Base-by-base conservation (phyloP, 805 yeast genomes). In the Schwanniomyces occidentalis region DNA sequence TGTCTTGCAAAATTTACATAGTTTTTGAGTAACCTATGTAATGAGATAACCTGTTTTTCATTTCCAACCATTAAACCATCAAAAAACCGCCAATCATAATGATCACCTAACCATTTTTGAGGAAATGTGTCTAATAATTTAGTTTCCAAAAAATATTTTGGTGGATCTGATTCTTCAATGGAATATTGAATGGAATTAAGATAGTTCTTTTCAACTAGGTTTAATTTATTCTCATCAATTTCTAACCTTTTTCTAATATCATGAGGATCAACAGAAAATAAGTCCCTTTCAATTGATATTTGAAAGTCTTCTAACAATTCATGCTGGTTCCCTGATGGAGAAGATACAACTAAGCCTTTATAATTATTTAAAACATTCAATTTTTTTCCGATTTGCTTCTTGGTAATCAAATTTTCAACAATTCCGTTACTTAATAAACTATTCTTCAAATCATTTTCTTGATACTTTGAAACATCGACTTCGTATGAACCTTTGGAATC, bases 11-110 rank as follows among this genome's bases (percentile, higher is more conserved):
- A 76, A 30, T 71, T 59, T 24, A 77, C 61, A 66, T 77, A 78
- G 3, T 75, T 76, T 34, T 80, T 62, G 4, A 76, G 54, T 33
- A 76, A 42, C 19, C 80, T 65, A 46, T 76, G 81, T 18, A 78
- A 47, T n/a, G 48, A 32, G 2, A 64, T 45, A 3, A 61, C 58
- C 26, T 60, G 64, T 28, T 60, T 63, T 30, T 72, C 73, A 16
- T 40, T 40, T 5, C 54, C 50, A 12, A 45, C 43, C n/a, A 49
- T 47, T 12, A 56, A 35, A 18, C 49, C 61, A 32, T 49, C 49
- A 46, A 60, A 64, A 30, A 63, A 64, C 34, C 70, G 44, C 70
- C 70, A 64, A 40, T 64, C 70, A 34, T 63, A 63, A 41, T 64
- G 70, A 8, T 52, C 62, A 3, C 67, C 69, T 12, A 46, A 28